Conservation (phyloP, 495 filamentous ascomycete species). For the Neurospora pannonica region DNA sequence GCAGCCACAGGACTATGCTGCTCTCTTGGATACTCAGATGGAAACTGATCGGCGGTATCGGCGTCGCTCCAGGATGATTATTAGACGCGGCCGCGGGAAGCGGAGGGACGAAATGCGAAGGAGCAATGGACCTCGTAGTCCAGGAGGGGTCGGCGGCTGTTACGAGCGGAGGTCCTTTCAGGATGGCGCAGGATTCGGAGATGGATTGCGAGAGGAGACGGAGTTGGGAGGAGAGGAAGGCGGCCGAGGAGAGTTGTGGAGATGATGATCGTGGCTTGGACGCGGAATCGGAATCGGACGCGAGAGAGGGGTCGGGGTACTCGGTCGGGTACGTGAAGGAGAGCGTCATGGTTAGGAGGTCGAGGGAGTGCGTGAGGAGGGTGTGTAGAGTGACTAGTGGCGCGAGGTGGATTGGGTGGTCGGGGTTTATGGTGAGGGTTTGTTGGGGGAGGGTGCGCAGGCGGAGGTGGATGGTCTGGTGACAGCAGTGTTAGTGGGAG, state of each 20-base stretch:
- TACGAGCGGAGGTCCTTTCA: constrained; percentile 46
- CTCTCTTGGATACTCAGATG: constrained; percentile 71
- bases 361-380: constrained; percentile 68
- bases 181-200: constrained; percentile 51
- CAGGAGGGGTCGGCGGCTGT: constrained; percentile 23
- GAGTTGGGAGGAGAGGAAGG: constrained; percentile 71
- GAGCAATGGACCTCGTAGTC: constrained; percentile 28
- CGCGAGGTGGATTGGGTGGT: constrained; percentile 52
- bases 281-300: constrained; percentile 37
- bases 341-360: constrained; percentile 66
- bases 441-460: constrained; percentile 41
- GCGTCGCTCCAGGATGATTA: constrained; percentile 8
- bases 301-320: constrained; percentile 22
- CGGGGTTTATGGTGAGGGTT: constrained; percentile 39
- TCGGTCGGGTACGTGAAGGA: constrained; percentile 37
- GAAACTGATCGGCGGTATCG: constrained; percentile 53
- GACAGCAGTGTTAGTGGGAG: background rate
- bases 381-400: constrained; percentile 62
- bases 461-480: constrained; percentile 37
- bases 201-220: constrained; percentile 68
- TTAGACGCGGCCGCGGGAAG: constrained; percentile 16
- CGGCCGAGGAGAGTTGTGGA: constrained; percentile 14
- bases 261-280: constrained; percentile 8
- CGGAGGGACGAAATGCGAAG: constrained; percentile 36
- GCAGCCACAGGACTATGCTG: constrained; percentile 65